Evolutionary conservation across 805 yeast genomes (phyloP).

Genomic region (Candida maris): DNA sequence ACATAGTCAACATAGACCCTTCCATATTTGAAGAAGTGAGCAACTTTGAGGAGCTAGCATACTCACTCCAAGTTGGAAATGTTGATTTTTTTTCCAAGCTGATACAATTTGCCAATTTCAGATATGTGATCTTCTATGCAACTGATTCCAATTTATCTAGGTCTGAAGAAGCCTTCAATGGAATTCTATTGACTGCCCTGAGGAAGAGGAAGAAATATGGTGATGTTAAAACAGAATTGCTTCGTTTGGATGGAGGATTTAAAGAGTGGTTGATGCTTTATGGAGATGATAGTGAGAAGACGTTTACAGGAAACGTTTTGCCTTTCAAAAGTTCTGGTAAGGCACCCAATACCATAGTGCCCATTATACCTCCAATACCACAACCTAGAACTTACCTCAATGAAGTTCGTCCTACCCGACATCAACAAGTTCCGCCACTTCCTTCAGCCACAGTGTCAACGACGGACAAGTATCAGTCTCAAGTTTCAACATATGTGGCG

Average conservation of each 20-base stretch:
- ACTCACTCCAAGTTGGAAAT: conserved; percentile 29
- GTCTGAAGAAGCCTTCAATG: conserved; percentile 24
- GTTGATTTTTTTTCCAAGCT: conserved; percentile 32
- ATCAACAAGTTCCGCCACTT: neutral
- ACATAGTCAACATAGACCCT: conserved; percentile 41
- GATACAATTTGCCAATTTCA: conserved; percentile 29
- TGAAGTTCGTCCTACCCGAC: neutral
- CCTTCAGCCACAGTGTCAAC: neutral
- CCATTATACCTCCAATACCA: conserved; percentile 7
- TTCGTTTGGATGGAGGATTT: conserved; percentile 40
- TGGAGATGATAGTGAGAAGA: conserved; percentile 24
- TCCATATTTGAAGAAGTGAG: conserved; percentile 15
- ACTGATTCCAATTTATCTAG: conserved; percentile 33
- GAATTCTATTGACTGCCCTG: conserved; percentile 12
- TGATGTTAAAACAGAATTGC: conserved; percentile 5
- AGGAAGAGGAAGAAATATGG: conserved; percentile 12
- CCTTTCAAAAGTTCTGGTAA: neutral
- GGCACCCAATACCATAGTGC: neutral
- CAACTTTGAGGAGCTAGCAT: conserved; percentile 18
- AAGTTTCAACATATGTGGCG: neutral
- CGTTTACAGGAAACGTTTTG: conserved; percentile 11
- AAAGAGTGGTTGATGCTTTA: conserved; percentile 39
- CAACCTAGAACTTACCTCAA: conserved; percentile 2
- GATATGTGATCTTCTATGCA: conserved; percentile 37
- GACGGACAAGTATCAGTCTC: neutral